Evolutionary conservation across 2,329 filamentous ascomycete genomes (phyloP), one percentile per base, ranked within the genome.

Genomic region (Alternaria solani): DNA sequence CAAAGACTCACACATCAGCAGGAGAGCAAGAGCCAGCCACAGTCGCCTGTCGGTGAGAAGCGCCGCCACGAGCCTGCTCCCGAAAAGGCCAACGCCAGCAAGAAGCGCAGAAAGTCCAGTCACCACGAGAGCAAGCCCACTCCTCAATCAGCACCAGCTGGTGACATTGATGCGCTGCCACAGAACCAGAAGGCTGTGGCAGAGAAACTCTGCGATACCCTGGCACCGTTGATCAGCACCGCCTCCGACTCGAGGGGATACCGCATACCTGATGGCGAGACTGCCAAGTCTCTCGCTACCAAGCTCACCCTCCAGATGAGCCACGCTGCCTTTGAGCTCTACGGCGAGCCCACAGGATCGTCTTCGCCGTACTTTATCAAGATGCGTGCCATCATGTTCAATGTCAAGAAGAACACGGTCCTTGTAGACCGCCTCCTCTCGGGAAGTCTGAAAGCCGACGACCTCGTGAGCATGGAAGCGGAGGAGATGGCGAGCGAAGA

Each of bases 401-500:
- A 98, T 80, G 83, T 97, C 62, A 97, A 96, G 84, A 90, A 89
- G 74, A 99, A 99, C 77, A 81, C 88, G 55, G 88, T 93, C 68
- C 83, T 99, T 44, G 87, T 91, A 53, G 86, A 89, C 71, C 88
- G 90, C 41, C 82, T 99, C 54, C 82, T 98, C n/a, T 86, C 87
- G 63, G 87, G 88, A 53, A 87, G 85, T 32, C 82, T 97, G 36
- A 87, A 89, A 7, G 88, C 94, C 0, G 83, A 89, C n/a, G 87
- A 88, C 57, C 84, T 99, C 46, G 91, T 92, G n/a, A 87, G 87
- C 53, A 97, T 99, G 95, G 89, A 88, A 14, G 88, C 91, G 1
- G 91, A 95, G 73, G 92, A 97, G 73, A 92, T 99, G 84, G 93
- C 93, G 2, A 96, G 92, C 57, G 91, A 96, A 62, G 94, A 98